phyloP scores from a whole-genome alignment of 805 yeast genomes.

The Barnettozyma sucrosica region DNA sequence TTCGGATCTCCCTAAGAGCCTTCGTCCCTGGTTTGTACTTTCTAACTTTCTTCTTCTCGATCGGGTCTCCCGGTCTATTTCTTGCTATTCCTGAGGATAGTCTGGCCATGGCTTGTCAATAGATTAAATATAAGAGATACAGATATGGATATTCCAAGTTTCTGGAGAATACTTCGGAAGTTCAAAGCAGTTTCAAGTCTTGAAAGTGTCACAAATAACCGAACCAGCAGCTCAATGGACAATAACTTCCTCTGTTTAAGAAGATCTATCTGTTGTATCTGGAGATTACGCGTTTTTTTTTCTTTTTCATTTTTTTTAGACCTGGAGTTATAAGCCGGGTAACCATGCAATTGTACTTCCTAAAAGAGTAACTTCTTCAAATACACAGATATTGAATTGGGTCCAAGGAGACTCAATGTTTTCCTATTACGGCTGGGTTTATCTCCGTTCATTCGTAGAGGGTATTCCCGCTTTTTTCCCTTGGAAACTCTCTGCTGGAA shows the following conservation, averaged over 20 bases:
- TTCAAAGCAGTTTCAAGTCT: background rate
- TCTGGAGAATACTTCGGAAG: background rate
- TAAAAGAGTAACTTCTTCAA: background rate
- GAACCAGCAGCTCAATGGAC: background rate
- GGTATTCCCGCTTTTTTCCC: too few relatives aligned
- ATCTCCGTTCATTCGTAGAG: too few relatives aligned
- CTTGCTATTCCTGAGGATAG: slow-evolving; percentile 16
- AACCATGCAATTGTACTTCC: background rate
- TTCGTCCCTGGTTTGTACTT: slow-evolving; percentile 57
- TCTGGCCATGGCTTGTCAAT: background rate
- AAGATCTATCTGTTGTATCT: background rate
- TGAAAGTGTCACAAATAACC: background rate
- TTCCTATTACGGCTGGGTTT: too few relatives aligned
- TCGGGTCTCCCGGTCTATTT: slow-evolving; percentile 53
- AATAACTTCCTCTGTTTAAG: background rate
- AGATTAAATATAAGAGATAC: background rate
- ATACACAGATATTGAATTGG: background rate
- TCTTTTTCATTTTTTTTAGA: too few relatives aligned
- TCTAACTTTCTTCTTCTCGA: slow-evolving; percentile 39
- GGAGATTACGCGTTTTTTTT: background rate
- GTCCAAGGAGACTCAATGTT: background rate
- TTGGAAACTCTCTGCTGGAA: too few relatives aligned
- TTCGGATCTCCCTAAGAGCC: slow-evolving; percentile 64
- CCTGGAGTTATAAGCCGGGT: background rate
- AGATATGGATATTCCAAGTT: too few relatives aligned